Evolutionary conservation across 805 yeast species (phyloP), one percentile per base, ranked within the genome.

Genomic region (Wickerhamiella dianesei): DNA sequence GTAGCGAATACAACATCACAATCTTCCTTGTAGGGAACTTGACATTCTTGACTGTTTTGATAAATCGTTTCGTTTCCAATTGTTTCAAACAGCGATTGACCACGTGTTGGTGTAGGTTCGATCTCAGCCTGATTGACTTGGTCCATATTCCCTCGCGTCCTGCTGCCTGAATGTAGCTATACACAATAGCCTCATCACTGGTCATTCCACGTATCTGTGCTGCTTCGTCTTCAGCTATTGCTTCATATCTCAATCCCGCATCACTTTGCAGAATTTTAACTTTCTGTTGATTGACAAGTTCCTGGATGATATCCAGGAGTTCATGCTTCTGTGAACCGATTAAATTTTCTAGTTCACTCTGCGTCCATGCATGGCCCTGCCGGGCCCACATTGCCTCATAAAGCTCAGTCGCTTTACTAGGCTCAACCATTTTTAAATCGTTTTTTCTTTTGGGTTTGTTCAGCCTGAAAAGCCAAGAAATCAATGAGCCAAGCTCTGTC

Each of bases 71-170:
- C 21, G 73, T 68, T 59, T 88, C 96, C 53, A 88, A 65, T 19
- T 80, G 68, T 59, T 88, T 88, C 59, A 88, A 68, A 59, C 94
- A 83, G 59, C 94, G 73, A 41, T 75, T 71, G 9, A 88, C 95
- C n/a, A 88, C 81, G 60, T 85, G 94, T 58, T 86, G 95, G 62
- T 88, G 96, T 50, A 88, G 66, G 57, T 87, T 87, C 13, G 96
- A 83, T 59, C 81, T 79, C 9, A 88, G 85, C 60, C 84, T 84
- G 55, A 88, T 76, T 6, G 95, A 84, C 65, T 85, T 86, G 12
- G 95, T 82, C 96, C 96, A 88, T 45, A 88, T 86, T 41, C 96
- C 96, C 64, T 88, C 96, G 63, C 97, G 72, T 3, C 92, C 95
- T 5, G 94, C 75, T 0, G 94, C 94, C 58, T 85, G 95, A 53